Percentiles rank a stretch among this genome's conserved stretches.
Evolutionary conservation across 73 alveolate genomes (phyloP).

Genomic region (Uronychia setigera): DNA sequence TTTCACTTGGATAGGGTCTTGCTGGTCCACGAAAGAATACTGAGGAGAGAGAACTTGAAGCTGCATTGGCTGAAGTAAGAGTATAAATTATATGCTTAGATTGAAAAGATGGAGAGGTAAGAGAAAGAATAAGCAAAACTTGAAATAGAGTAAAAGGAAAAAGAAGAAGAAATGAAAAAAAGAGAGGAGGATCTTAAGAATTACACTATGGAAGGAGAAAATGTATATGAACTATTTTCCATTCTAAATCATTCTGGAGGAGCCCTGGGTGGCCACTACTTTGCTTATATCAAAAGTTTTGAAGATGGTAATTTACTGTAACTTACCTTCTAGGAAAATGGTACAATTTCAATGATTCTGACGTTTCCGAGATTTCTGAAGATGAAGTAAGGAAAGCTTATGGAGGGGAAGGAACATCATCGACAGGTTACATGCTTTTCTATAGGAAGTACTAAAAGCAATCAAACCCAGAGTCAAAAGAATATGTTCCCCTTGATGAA

Average conservation of each 20-base stretch:
- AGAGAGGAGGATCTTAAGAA: conserved; percentile 64
- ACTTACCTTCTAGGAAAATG: conserved; percentile 53
- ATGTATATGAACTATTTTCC: conserved; percentile 92
- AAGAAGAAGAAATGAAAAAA: conserved; percentile 48
- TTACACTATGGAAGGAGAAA: conserved; percentile 80
- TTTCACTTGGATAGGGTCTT: background rate
- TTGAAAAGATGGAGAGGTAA: conserved; percentile 25
- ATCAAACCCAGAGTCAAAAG: background rate
- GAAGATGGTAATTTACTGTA: conserved; percentile 67
- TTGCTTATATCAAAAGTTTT: conserved; percentile 90
- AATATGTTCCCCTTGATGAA: conserved; percentile 12
- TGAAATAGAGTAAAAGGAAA: conserved; percentile 34
- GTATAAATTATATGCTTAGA: background rate
- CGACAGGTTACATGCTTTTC: conserved; percentile 90
- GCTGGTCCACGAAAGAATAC: background rate
- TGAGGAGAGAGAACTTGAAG: conserved; percentile 4
- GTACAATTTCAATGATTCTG: conserved; percentile 92
- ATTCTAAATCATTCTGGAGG: conserved; percentile 96
- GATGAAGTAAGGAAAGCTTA: conserved; percentile 66
- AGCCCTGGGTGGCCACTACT: conserved; percentile 98
- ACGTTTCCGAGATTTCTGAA: conserved; percentile 74
- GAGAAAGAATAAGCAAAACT: conserved; percentile 25
- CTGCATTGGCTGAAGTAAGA: background rate
- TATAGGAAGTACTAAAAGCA: conserved; percentile 74
- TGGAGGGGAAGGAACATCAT: conserved; percentile 74